phyloP scores from a whole-genome alignment of 2,329 filamentous ascomycete species.

The Aspergillus calidoustus region DNA sequence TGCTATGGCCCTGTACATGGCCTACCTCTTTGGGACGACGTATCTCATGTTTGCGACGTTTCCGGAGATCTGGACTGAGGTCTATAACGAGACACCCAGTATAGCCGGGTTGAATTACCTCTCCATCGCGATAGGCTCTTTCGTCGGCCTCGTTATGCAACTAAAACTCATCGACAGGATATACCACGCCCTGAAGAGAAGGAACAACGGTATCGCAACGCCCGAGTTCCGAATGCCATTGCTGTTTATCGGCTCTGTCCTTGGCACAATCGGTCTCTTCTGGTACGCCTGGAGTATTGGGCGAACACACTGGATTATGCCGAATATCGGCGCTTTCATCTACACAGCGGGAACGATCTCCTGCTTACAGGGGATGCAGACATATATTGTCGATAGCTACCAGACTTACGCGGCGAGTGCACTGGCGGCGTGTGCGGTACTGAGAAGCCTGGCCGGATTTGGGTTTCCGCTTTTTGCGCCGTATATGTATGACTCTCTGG shows the following conservation, averaged over 20 bases:
- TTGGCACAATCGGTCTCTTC: conserved; percentile 58
- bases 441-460: conserved; percentile 28
- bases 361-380: conserved; percentile 39
- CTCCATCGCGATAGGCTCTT: conserved; percentile 64
- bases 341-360: conserved; percentile 50
- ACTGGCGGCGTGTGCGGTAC: conserved; percentile 26
- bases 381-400: conserved; percentile 41
- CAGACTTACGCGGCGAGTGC: conserved; percentile 30
- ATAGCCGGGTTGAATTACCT: conserved; percentile 67
- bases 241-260: conserved; percentile 56
- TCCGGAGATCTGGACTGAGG: conserved; percentile 58
- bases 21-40: conserved; percentile 59
- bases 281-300: conserved; percentile 62
- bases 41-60: conserved; percentile 48
- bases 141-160: conserved; percentile 55
- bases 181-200: conserved; percentile 50
- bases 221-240: conserved; percentile 69
- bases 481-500: conserved; percentile 35
- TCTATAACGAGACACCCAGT: conserved; percentile 60
- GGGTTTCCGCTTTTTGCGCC: conserved; percentile 42
- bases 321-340: conserved; percentile 55
- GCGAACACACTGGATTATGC: conserved; percentile 57
- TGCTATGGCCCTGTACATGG: conserved; percentile 58
- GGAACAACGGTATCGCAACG: conserved; percentile 43
- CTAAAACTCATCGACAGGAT: conserved; percentile 54